phyloP scores from a whole-genome alignment of 805 yeast species.

The Starmerella floris region DNA sequence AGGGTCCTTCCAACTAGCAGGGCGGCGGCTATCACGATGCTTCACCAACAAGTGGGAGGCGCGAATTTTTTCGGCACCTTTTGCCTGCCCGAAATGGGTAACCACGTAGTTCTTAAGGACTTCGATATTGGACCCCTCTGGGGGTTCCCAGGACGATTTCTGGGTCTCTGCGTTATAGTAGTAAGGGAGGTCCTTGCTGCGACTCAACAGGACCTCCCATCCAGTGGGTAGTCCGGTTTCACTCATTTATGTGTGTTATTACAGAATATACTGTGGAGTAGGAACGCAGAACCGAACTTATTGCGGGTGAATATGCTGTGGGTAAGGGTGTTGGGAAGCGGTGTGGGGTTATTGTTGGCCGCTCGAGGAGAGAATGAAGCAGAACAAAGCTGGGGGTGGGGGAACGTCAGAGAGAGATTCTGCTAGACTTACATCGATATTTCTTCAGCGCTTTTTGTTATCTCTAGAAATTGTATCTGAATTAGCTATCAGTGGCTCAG shows the following conservation, averaged over 20 bases:
- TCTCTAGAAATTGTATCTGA: too few relatives aligned
- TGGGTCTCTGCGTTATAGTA: slow-evolving; percentile 56
- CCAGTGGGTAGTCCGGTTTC: slow-evolving; percentile 66
- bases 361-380: too few relatives aligned
- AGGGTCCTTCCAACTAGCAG: slow-evolving; percentile 78
- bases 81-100: slow-evolving; percentile 19
- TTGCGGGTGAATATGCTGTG: too few relatives aligned
- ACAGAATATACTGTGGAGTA: too few relatives aligned
- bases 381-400: too few relatives aligned
- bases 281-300: too few relatives aligned
- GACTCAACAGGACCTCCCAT: slow-evolving; percentile 72
- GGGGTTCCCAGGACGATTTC: slow-evolving; percentile 83
- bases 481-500: too few relatives aligned
- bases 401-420: too few relatives aligned
- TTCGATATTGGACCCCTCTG: slow-evolving; percentile 60
- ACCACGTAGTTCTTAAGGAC: slow-evolving; percentile 46
- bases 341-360: too few relatives aligned
- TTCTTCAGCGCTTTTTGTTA: too few relatives aligned
- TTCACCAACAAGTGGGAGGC: slow-evolving; percentile 75
- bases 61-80: slow-evolving; percentile 40
- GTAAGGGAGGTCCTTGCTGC: slow-evolving; percentile 74
- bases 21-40: slow-evolving; percentile 72
- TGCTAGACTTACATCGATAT: too few relatives aligned
- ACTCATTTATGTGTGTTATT: slow-evolving; percentile 12
- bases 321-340: too few relatives aligned